Percentiles rank a stretch among this genome's conserved stretches.
These are phyloP conservation scores for Corylus americana DNA, from an alignment of 306 rosid species.

Conservation along the genomic window DNA sequence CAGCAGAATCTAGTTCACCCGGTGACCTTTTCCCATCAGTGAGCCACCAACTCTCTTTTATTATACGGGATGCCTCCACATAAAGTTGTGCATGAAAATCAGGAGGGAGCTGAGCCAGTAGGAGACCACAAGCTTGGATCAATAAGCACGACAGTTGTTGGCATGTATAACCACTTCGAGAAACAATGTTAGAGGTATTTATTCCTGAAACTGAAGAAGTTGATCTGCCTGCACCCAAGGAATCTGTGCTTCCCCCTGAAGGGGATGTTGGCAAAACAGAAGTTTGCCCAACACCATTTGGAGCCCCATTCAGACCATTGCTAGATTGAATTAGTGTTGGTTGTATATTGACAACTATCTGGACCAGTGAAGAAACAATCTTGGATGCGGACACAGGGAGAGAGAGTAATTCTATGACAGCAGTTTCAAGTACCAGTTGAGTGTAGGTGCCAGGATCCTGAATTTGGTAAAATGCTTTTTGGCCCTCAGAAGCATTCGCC, in stretches of 20 bases:
- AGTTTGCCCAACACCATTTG: constrained; percentile 78
- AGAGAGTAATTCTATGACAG: constrained; percentile 90
- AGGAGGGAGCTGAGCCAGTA: constrained; percentile 92
- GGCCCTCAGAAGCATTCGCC: constrained; percentile 71
- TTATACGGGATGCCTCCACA: constrained; percentile 82
- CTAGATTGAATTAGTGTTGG: constrained; percentile 88
- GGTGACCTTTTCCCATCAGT: constrained; percentile 72
- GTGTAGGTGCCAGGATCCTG: constrained; percentile 99
- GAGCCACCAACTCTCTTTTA: constrained; percentile 99
- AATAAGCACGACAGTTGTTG: constrained; percentile 92
- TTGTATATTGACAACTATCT: constrained; percentile 87
- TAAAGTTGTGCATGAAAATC: constrained; percentile 90
- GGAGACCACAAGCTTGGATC: constrained; percentile 98
- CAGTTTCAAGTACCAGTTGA: constrained; percentile 93
- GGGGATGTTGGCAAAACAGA: constrained; percentile 94
- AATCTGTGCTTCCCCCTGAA: constrained; percentile 98
- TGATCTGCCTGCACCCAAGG: constrained; percentile 86
- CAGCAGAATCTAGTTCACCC: constrained; percentile 90
- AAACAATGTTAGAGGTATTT: constrained; percentile 84
- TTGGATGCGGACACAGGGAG: constrained; percentile 88
- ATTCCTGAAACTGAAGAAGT: constrained; percentile 79
- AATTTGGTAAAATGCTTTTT: constrained; percentile 88
- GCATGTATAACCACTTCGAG: constrained; percentile 92
- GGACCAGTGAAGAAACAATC: constrained; percentile 88
- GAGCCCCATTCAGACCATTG: constrained; percentile 74